Evolutionary conservation across 192 early-diverging fungal genomes (phyloP), one percentile per base, ranked within the genome.

Genomic region (Podila epicladia): DNA sequence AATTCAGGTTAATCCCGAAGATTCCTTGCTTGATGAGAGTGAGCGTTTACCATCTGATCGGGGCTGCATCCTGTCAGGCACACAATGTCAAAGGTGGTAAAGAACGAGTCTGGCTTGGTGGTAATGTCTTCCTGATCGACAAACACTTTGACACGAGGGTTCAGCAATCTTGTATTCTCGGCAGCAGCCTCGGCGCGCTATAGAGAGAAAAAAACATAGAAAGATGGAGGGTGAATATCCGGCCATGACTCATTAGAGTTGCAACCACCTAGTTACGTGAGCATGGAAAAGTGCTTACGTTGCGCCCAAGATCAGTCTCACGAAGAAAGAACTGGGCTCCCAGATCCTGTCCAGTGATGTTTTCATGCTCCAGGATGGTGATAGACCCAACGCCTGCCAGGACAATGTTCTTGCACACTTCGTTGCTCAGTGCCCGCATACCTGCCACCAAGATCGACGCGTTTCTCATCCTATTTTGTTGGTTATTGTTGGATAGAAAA

Each of bases 331-430:
- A 96, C 63, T 94, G 93, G 17, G 93, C 84, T 1, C 91, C 93
- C 26, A 97, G 74, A 73, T 96, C 94, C 55, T 87, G 67, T 22
- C 84, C 70, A 0, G 67, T 82, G 1, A 96, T 93, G 0, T 62
- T 64, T 11, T 83, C 69, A 19, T 82, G 72, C 67, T 97, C 96
- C 41, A 91, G 58, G 0, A 99, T 65, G 0, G 91, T 93, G 17
- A 99, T 74, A 0, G 83, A 78, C 2, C 95, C 95, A 19, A 98
- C 75, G 20, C 97, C 97, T 0, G 97, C 92, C 8, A 99, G 85
- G 1, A 95, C 95, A 49, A 98, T 83, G 82, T 99, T 99, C 82
- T 99, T 99, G 84, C 91, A 88, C 26, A 95, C 86, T 75, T 99
- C 97, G 65, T 93, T 94, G 41, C 89, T 90, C 45, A 97, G 80